Base-by-base conservation (phyloP, 1,284 basidiomycete genomes). In the Boletus sp. region DNA sequence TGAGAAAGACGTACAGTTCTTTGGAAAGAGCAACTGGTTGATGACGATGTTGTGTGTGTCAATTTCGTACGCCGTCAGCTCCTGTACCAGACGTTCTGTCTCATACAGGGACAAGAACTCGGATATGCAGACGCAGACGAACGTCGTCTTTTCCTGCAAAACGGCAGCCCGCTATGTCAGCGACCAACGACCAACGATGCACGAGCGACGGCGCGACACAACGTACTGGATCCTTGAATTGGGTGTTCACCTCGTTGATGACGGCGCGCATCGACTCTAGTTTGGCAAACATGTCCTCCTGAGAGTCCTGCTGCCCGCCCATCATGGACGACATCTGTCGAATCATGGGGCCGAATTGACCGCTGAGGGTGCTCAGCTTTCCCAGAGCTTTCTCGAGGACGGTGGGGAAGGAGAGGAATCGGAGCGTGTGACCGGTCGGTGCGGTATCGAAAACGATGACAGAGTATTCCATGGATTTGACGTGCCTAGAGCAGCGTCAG, bases 381-480 rank as follows among this genome's bases (percentile, higher is more conserved):
- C 93, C 92, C 1, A 99, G 75, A 0, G 95, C 95, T 71, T 99
- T 99, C 71, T 98, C 95, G 8, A 99, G 80, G 2, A 99, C 96
- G 9, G 87, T 89, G 0, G 95, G 95, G 81, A 99, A 99, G 13
- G 93, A 96, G 37, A 99, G 77, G 78, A 99, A 99, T 32, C 95
- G 92, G 5, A 99, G 78, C 0, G 95, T 99, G 71, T 99, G 95
- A 3, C 95, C 96, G 7, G 95, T 99, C 2, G 95, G 95, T 32
- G 95, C 95, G 1, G 95, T 99, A 68, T 99, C 95, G 64, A 99
- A 99, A 23, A 99, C 94, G 64, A 99, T 98, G 49, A 96, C 92
- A 19, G 92, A 94, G 74, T 96, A 99, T 71, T 98, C 86, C 95
- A 99, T 98, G n/a, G 92, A 96, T 72, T 99, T 98, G 70, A 99